Base-by-base conservation (phyloP, 2,329 filamentous ascomycete species). In the Pseudogymnoascus sp. region DNA sequence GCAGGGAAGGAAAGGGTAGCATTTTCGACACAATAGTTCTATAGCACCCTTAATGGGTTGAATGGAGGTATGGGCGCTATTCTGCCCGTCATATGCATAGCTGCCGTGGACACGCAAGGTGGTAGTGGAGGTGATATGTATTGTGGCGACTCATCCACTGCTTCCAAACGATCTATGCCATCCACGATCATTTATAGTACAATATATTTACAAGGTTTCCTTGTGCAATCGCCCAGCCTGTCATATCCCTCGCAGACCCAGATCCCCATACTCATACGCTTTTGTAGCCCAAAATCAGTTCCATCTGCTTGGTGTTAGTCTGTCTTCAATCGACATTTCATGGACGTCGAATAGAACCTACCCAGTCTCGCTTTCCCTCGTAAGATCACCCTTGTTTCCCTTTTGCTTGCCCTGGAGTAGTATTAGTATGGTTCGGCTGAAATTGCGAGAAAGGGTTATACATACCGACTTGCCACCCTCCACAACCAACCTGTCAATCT, bases 401-500 rank as follows among this genome's bases (percentile, higher is more conserved):
- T 78, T 84, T 72, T 92, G 84, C 76, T 89, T 90, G 67, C 88
- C 88, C 85, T 86, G 65, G 5, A 61, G 37, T 27, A 59, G 58
- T 37, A 64, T 52, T 21, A 55, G 61, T 8, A 4, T 2, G 1
- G 59, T 29, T 25, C 42, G 12, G 3, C n/a, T 39, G 15, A 7
- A 18, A 36, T 9, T 12, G 25, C 10, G 6, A 13, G 60, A 59
- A 13, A 37, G 58, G 60, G 37, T 25, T 9, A 29, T 64, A 77
- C 83, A 67, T 82, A 90, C 88, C 70, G 88, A 85, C 74, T 90
- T 87, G 63, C 90, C 88, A 15, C 89, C 89, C 76, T 99, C 94
- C 0, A 99, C 90, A 12, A 99, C 94, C 75, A 99, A 82, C 72
- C 86, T 83, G 72, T 97, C 92, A 65, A 95, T 76, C 77, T 97